phyloP scores from a whole-genome alignment of 768 basidiomycete species.

The Dictyophora rubrovolvata region DNA sequence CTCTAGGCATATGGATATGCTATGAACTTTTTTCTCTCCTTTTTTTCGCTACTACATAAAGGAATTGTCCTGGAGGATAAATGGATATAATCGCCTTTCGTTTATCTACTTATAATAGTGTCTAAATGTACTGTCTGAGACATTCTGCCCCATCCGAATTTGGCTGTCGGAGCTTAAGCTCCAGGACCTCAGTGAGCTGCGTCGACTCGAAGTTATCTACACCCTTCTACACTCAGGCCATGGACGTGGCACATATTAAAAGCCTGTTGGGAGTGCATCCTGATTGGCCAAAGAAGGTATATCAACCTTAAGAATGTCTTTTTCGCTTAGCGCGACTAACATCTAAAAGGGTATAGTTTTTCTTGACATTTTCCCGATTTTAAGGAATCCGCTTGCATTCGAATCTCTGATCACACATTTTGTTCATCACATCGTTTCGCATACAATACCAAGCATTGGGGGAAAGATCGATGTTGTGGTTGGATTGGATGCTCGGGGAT shows the following conservation, averaged over 20 bases:
- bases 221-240: neutral
- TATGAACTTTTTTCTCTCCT: neutral
- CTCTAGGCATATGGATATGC: constrained; percentile 4
- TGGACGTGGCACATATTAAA: constrained; percentile 64
- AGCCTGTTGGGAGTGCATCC: constrained; percentile 49
- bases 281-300: constrained; percentile 87
- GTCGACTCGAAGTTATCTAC: neutral
- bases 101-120: too few relatives aligned
- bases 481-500: constrained; percentile 92
- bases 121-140: too few relatives aligned
- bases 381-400: constrained; percentile 76
- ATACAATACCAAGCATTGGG: constrained; percentile 52
- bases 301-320: too few relatives aligned
- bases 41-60: neutral
- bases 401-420: constrained; percentile 89
- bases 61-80: too few relatives aligned
- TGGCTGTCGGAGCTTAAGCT: too few relatives aligned
- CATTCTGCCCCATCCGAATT: too few relatives aligned
- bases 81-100: too few relatives aligned
- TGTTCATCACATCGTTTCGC: constrained; percentile 72
- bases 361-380: constrained; percentile 90
- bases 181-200: too few relatives aligned
- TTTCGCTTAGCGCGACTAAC: neutral
- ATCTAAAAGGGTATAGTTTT: constrained; percentile 70
- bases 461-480: constrained; percentile 80